These are phyloP conservation scores for Agaricus blazei DNA, from an alignment of 768 basidiomycete species.

Conservation along the genomic window DNA sequence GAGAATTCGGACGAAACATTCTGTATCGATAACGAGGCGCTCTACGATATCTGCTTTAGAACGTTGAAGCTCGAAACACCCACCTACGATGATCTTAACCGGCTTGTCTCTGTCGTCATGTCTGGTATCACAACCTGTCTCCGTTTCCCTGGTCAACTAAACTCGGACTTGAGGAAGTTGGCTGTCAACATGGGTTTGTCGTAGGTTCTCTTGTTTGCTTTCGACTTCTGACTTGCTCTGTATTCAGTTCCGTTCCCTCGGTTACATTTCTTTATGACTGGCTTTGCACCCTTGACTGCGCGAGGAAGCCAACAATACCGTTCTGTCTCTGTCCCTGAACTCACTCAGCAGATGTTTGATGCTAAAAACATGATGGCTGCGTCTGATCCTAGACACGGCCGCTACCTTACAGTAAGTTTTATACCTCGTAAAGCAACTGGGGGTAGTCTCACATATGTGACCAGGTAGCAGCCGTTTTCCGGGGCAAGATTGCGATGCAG, in stretches of 20 bases:
- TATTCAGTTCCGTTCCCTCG: slow-evolving; percentile 89
- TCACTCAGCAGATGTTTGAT: slow-evolving; percentile 99
- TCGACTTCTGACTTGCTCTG: background rate
- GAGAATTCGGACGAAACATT: slow-evolving; percentile 99
- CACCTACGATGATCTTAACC: slow-evolving; percentile 96
- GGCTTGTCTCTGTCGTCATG: slow-evolving; percentile 97
- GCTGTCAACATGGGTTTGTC: slow-evolving; percentile 98
- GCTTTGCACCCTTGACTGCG: slow-evolving; percentile 91
- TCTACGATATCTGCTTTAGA: slow-evolving; percentile 98
- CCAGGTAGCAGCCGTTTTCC: slow-evolving; percentile 92
- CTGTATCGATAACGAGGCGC: slow-evolving; percentile 99
- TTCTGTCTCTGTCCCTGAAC: slow-evolving; percentile 93
- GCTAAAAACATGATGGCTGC: slow-evolving; percentile 99
- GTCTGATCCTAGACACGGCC: slow-evolving; percentile 92
- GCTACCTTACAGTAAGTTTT: slow-evolving; percentile 83
- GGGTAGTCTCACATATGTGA: background rate
- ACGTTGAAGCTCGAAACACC: slow-evolving; percentile 95
- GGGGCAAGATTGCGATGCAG: slow-evolving; percentile 99
- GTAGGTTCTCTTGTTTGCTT: background rate
- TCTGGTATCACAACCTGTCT: slow-evolving; percentile 97
- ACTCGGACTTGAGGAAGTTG: slow-evolving; percentile 96
- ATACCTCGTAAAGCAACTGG: background rate
- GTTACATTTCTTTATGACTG: slow-evolving; percentile 99
- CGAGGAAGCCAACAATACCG: slow-evolving; percentile 94
- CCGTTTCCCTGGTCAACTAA: slow-evolving; percentile 99